phyloP scores from a whole-genome alignment of 1,284 basidiomycete species.

The Heimioporus punctisporus region DNA sequence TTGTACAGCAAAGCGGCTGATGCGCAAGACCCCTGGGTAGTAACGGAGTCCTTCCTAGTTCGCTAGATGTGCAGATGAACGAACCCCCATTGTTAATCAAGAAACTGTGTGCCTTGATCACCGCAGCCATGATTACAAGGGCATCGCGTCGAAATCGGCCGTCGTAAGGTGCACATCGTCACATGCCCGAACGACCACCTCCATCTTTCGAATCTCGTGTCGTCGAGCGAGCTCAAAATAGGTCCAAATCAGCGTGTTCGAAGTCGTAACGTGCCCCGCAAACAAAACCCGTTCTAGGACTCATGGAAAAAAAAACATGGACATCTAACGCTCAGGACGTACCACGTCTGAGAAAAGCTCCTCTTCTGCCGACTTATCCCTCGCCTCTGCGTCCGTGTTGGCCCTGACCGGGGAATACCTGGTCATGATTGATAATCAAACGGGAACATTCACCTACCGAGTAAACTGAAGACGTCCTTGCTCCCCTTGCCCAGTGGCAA shows the following conservation, averaged over 20 bases:
- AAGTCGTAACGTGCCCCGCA: conserved; percentile 57
- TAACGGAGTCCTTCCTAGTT: conserved; percentile 42
- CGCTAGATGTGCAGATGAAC: too few species aligned
- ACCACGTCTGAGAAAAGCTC: conserved; percentile 60
- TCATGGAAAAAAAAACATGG: neutral
- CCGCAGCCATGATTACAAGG: conserved; percentile 49
- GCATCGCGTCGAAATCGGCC: conserved; percentile 53
- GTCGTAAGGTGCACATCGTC: conserved; percentile 43
- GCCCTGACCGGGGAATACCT: neutral
- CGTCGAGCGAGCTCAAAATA: conserved; percentile 44
- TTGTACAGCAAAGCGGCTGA: conserved; percentile 35
- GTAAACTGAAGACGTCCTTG: conserved; percentile 44
- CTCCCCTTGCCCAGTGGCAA: conserved; percentile 28
- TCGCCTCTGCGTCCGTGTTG: too few species aligned
- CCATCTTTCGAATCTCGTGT: conserved; percentile 39
- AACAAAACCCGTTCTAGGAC: conserved; percentile 33
- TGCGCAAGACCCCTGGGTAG: conserved; percentile 36
- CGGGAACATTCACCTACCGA: conserved; percentile 30
- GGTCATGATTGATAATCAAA: neutral
- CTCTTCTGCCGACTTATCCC: conserved; percentile 15
- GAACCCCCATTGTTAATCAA: too few species aligned
- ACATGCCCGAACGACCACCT: conserved; percentile 38
- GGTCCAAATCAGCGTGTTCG: conserved; percentile 43
- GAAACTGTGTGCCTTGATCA: conserved; percentile 46
- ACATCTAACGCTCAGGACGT: too few species aligned